Evolutionary conservation across 192 early-diverging fungal genomes (phyloP).

Genomic region (Coemansia sp.): DNA sequence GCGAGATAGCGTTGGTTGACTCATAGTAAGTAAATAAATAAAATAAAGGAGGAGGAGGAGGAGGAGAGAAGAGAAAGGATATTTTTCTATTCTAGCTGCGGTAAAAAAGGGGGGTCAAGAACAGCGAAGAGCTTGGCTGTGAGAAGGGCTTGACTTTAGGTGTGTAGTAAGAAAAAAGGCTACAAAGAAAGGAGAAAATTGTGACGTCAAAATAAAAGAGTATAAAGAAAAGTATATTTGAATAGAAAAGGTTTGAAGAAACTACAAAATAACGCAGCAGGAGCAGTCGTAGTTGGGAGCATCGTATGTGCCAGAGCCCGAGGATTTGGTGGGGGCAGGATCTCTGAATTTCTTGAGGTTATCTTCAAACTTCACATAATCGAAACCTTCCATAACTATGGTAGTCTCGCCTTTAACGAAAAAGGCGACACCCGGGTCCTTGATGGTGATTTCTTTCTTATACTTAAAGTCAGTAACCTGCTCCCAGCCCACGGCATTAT

Average conservation of each 20-base stretch:
- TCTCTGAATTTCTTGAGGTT: background rate
- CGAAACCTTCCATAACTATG: background rate
- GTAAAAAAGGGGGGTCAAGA: background rate
- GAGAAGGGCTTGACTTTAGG: too few species aligned
- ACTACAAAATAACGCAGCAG: conserved; percentile 1
- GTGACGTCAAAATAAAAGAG: background rate
- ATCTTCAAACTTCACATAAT: background rate
- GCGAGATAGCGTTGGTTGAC: background rate
- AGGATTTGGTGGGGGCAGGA: background rate
- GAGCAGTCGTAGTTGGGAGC: background rate
- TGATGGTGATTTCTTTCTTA: conserved; percentile 1
- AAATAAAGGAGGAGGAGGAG: too few species aligned
- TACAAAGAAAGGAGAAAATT: too few species aligned
- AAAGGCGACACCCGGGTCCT: background rate
- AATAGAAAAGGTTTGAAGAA: background rate
- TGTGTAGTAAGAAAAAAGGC: too few species aligned
- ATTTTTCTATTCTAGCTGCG: too few species aligned
- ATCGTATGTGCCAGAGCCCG: too few species aligned
- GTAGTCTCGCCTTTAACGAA: background rate
- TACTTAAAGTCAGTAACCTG: background rate
- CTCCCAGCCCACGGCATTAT: background rate
- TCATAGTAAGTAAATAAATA: background rate
- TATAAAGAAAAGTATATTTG: background rate
- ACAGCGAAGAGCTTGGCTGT: too few species aligned
- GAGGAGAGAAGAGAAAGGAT: too few species aligned